Conservation (phyloP, 2,329 filamentous ascomycete species). For the Aspergillus phoenicis region DNA sequence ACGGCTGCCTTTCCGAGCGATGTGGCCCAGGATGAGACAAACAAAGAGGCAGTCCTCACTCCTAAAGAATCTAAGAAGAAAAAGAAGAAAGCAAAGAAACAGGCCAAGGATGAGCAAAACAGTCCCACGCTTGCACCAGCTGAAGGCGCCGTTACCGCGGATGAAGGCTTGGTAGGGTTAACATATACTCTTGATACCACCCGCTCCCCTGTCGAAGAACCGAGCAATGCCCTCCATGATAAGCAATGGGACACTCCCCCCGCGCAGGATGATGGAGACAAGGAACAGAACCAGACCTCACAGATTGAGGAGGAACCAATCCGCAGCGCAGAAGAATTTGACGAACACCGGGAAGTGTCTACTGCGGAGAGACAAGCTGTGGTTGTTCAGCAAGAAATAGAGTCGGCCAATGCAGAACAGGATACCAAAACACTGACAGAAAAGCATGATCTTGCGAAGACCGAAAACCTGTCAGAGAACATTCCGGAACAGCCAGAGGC, state of each 20-base stretch:
- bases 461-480: conserved; percentile 18
- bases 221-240: neutral
- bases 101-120: conserved; percentile 15
- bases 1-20: neutral
- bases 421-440: neutral
- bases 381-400: neutral
- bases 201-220: neutral
- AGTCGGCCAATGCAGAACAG: neutral
- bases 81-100: conserved; percentile 27
- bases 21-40: conserved; percentile 8
- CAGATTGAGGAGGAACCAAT: neutral
- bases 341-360: neutral
- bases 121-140: neutral
- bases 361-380: neutral
- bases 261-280: neutral
- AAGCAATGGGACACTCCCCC: neutral
- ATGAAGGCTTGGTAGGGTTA: neutral
- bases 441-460: conserved; percentile 10
- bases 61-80: conserved; percentile 25
- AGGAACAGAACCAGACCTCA: neutral
- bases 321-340: neutral
- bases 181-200: neutral
- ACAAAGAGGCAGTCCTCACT: conserved; percentile 1
- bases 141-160: conserved; percentile 5
- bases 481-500: conserved; percentile 11